phyloP scores from a whole-genome alignment of 1,284 basidiomycete genomes.

The Tremellales sp. region DNA sequence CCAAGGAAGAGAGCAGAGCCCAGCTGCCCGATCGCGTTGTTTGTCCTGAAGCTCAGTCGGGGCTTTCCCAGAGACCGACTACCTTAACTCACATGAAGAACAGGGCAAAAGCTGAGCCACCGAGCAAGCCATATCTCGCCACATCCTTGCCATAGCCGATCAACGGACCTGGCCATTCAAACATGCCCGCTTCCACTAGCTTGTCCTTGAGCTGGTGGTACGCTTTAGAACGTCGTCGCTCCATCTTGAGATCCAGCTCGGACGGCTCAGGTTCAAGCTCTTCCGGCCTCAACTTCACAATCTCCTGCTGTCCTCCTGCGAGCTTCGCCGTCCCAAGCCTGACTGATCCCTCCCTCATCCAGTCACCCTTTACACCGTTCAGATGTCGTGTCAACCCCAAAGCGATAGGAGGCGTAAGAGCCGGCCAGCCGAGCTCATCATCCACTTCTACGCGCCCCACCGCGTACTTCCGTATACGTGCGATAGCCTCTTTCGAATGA shows the following conservation, averaged over 20 bases:
- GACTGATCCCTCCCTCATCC: conserved; percentile 40
- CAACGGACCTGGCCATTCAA: conserved; percentile 68
- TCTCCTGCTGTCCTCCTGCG: conserved; percentile 2
- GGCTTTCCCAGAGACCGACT: background rate
- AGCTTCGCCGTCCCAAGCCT: conserved; percentile 24
- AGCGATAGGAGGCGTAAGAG: conserved; percentile 84
- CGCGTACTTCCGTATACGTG: conserved; percentile 66
- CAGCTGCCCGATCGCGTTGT: conserved; percentile 52
- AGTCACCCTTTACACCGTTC: conserved; percentile 39
- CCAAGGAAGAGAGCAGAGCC: conserved; percentile 75
- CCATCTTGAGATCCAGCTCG: conserved; percentile 56
- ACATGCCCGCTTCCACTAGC: conserved; percentile 75
- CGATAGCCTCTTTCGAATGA: conserved; percentile 65
- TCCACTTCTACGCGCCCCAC: conserved; percentile 64
- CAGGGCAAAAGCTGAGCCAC: conserved; percentile 29
- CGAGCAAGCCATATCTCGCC: conserved; percentile 68
- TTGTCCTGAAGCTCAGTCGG: conserved; percentile 42
- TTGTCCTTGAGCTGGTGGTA: conserved; percentile 76
- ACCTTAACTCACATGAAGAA: conserved; percentile 27
- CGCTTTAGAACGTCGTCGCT: conserved; percentile 68
- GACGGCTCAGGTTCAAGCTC: conserved; percentile 53
- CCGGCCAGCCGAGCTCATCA: conserved; percentile 58
- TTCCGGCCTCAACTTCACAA: conserved; percentile 21
- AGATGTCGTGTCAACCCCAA: conserved; percentile 67
- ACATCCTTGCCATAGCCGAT: conserved; percentile 89